Base-by-base conservation (phyloP, 1,139 yeast species). In the Geotrichum fermentans region DNA sequence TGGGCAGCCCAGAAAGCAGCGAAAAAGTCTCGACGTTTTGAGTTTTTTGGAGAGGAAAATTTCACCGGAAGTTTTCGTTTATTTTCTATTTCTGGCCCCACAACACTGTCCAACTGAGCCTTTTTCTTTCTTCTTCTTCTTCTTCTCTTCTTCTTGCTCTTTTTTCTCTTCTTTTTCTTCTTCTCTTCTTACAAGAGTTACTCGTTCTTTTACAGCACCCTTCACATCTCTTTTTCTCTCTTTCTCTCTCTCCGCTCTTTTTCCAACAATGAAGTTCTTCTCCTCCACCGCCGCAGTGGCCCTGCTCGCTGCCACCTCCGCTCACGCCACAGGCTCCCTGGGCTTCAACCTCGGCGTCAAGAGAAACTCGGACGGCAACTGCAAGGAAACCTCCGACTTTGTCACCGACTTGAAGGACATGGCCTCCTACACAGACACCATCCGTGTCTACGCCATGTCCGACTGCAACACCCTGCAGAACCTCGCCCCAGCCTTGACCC, bases 321-420 rank as follows among this genome's bases (percentile, higher is more conserved):
- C 37, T 47, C 22, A 45, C 22, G 50, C 50, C 40, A 36, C 47
- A 29, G 54, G 57, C 24, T 37, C 55, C 53, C 61, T 75, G 44
- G 92, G 86, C 56, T 83, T 87, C 75, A 83, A 86, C 77, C 72
- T 86, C 56, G 96, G 96, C 70, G 94, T 83, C 59, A 71, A 83
- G 68, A 67, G 71, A 57, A 80, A 80, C 63, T 69, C 73, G 61
- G 70, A 73, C 45, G 59, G 61, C n/a, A 46, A 41, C 40, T 62
- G 67, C 55, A 89, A 88, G 70, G 61, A 77, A 49, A 73, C 84
- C 45, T 65, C 70, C 13, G 95, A 87, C 62, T 89, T 80, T 70
- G 74, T 73, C 54, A 60, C 70, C 28, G 96, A 87, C 66, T 74
- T 89, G 57, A 68, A 71, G 16, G 68, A 73, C 44, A 70, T 89